A percentile compares a stretch with the other conserved stretches of the same genome.
These are phyloP conservation scores for Miamiensis avidus DNA, from an alignment of 169 alveolate genomes.

Conservation along the genomic window DNA sequence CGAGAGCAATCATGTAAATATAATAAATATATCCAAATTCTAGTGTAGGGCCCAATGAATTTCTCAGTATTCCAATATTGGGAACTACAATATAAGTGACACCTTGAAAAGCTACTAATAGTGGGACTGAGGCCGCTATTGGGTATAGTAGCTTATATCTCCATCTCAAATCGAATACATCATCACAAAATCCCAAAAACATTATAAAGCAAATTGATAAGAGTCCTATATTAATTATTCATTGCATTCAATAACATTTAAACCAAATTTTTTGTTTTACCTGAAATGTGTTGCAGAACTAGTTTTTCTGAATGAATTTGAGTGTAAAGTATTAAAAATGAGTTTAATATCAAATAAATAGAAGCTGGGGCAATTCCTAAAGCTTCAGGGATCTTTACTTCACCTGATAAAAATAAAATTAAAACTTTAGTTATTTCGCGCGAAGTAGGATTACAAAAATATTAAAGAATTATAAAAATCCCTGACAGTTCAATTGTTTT, in stretches of 20 bases:
- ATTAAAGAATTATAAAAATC: too few species aligned
- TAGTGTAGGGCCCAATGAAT: slow-evolving; percentile 62
- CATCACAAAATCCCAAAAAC: slow-evolving; percentile 93
- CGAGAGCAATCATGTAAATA: slow-evolving; percentile 83
- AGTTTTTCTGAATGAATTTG: slow-evolving; percentile 12
- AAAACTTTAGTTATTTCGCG: background rate
- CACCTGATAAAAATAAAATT: background rate
- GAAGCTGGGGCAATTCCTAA: slow-evolving; percentile 91
- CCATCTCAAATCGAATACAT: slow-evolving; percentile 91
- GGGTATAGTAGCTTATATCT: slow-evolving; percentile 92
- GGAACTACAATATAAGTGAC: slow-evolving; percentile 87
- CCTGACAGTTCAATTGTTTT: too few species aligned
- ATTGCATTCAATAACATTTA: background rate
- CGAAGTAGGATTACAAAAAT: too few species aligned
- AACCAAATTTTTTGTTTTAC: background rate
- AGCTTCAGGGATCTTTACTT: slow-evolving; percentile 82
- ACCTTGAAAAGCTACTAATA: slow-evolving; percentile 90
- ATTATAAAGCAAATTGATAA: slow-evolving; percentile 88
- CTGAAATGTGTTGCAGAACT: slow-evolving; percentile 47
- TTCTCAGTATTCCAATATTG: slow-evolving; percentile 38
- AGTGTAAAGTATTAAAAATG: slow-evolving; percentile 68
- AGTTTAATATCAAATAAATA: slow-evolving; percentile 73
- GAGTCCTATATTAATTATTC: slow-evolving; percentile 51
- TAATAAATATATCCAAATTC: slow-evolving; percentile 88
- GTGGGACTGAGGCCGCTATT: slow-evolving; percentile 87